A percentile compares a stretch with the other conserved stretches of the same genome.
These are phyloP conservation scores for Aspergillus fructus DNA, from an alignment of 2,329 filamentous ascomycete species.

Conservation along the genomic window DNA sequence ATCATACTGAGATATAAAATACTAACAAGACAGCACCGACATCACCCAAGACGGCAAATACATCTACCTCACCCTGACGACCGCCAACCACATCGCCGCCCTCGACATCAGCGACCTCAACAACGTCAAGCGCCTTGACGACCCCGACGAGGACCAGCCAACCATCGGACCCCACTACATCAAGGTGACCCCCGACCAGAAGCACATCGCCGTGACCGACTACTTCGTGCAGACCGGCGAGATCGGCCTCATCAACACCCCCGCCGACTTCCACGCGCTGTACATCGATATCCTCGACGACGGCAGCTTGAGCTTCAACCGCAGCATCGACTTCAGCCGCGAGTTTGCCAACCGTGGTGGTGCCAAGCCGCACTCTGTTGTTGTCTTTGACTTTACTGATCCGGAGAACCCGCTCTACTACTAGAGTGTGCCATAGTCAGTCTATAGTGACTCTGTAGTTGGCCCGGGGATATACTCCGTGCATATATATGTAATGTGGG, in stretches of 20 bases:
- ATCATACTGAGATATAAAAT: neutral
- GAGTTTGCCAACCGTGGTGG: constrained; percentile 58
- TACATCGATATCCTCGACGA: constrained; percentile 60
- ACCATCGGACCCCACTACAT: constrained; percentile 64
- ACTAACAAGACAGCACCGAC: constrained; percentile 45
- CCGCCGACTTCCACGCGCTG: constrained; percentile 61
- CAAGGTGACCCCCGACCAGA: constrained; percentile 64
- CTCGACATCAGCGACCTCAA: constrained; percentile 62
- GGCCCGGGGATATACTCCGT: too few relatives aligned
- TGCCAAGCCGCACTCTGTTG: constrained; percentile 56
- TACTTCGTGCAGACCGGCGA: constrained; percentile 65
- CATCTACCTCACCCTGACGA: constrained; percentile 61
- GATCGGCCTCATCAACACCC: constrained; percentile 61
- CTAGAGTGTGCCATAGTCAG: constrained; percentile 9
- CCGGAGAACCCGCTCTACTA: constrained; percentile 48
- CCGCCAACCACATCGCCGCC: constrained; percentile 62
- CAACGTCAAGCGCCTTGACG: constrained; percentile 61
- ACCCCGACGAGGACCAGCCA: constrained; percentile 59
- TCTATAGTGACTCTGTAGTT: too few relatives aligned
- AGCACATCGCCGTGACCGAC: constrained; percentile 63
- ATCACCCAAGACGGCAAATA: constrained; percentile 58
- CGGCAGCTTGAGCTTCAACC: constrained; percentile 59
- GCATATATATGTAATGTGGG: neutral
- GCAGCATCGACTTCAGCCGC: constrained; percentile 56
- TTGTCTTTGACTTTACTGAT: constrained; percentile 58